A percentile compares a stretch with the other conserved stretches of the same genome.
Evolutionary conservation across 2,329 filamentous ascomycete genomes (phyloP).

Genomic region (Tolypocladium album): DNA sequence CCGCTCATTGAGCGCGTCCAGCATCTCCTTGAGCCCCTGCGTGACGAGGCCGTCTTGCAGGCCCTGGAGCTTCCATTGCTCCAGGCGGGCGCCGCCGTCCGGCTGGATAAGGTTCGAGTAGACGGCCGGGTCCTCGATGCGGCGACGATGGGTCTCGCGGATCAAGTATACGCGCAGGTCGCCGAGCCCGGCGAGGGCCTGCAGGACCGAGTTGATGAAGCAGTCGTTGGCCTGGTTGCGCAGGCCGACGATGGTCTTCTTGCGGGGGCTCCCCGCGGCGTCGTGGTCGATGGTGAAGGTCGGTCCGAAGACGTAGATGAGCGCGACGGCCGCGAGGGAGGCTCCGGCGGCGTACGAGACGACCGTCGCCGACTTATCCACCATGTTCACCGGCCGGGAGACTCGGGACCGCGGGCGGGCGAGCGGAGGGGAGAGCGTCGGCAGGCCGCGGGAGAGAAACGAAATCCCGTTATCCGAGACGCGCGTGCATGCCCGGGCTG

Average conservation of each 20-base stretch:
- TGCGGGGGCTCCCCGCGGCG: constrained; percentile 49
- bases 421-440: neutral
- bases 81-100: constrained; percentile 26
- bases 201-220: constrained; percentile 93
- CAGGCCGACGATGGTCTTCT: constrained; percentile 82
- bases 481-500: neutral
- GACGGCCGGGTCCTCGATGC: constrained; percentile 65
- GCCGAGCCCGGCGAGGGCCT: constrained; percentile 81
- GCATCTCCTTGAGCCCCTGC: constrained; percentile 77
- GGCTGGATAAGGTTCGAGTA: constrained; percentile 55
- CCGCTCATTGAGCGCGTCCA: constrained; percentile 86
- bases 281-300: constrained; percentile 91
- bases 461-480: neutral
- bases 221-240: constrained; percentile 89
- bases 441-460: neutral
- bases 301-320: constrained; percentile 97
- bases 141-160: constrained; percentile 75
- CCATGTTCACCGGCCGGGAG: constrained; percentile 16
- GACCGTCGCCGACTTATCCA: constrained; percentile 25
- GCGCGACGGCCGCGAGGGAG: constrained; percentile 84
- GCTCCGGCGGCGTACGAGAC: constrained; percentile 92
- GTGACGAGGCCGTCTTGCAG: constrained; percentile 79
- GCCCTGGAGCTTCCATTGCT: constrained; percentile 52
- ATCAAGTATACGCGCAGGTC: constrained; percentile 89
- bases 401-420: neutral